These are phyloP conservation scores for Penicillium macrosclerotiorum DNA, from an alignment of 495 filamentous ascomycete genomes.

Conservation along the genomic window DNA sequence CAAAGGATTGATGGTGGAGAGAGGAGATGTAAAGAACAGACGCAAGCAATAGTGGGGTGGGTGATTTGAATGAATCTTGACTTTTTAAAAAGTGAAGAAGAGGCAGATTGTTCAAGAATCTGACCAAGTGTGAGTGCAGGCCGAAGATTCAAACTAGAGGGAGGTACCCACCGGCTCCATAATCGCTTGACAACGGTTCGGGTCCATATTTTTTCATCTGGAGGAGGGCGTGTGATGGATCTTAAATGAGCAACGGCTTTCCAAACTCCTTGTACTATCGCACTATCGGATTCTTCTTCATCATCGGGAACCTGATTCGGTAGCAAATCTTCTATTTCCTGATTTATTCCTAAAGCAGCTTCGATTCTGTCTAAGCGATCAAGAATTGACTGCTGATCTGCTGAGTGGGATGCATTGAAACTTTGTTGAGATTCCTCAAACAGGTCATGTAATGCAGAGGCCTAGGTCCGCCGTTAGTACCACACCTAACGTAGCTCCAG, in stretches of 20 bases:
- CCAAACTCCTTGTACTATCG: conserved; percentile 27
- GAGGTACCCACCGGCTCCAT: conserved; percentile 33
- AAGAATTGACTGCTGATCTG: conserved; percentile 30
- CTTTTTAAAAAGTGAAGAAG: conserved; percentile 40
- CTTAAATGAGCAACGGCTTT: conserved; percentile 29
- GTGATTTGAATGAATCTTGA: conserved; percentile 29
- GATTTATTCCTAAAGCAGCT: conserved; percentile 29
- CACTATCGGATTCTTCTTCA: conserved; percentile 15
- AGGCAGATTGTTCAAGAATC: conserved; percentile 37
- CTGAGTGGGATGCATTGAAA: background rate
- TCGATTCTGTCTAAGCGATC: conserved; percentile 37
- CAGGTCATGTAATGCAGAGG: conserved; percentile 29
- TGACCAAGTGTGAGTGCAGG: conserved; percentile 9
- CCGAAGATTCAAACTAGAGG: background rate
- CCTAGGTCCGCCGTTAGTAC: conserved; percentile 17
- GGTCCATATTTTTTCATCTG: conserved; percentile 34
- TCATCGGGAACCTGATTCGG: conserved; percentile 6
- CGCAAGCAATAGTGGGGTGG: conserved; percentile 37
- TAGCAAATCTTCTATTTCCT: conserved; percentile 1
- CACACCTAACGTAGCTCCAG: background rate
- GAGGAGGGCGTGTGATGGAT: conserved; percentile 23
- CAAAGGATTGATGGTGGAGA: conserved; percentile 28
- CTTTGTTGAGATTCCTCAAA: conserved; percentile 10
- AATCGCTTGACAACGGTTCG: conserved; percentile 28
- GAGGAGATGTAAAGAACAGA: conserved; percentile 42